A percentile compares a stretch with the other conserved stretches of the same genome.
phyloP scores from a whole-genome alignment of 768 basidiomycete species.

The Roridomyces roridus region DNA sequence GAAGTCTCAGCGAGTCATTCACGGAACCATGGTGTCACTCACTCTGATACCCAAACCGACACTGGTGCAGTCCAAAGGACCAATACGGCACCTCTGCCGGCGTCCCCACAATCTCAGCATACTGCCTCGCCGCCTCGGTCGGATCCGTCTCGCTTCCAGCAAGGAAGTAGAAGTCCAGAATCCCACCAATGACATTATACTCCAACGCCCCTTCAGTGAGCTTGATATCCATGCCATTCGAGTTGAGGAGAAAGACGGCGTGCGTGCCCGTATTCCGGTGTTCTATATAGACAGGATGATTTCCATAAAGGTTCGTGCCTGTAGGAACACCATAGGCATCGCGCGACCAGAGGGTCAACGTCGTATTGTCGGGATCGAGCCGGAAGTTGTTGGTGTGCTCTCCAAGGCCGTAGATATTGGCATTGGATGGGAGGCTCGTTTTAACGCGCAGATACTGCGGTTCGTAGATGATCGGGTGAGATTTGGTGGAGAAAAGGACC shows the following conservation, averaged over 20 bases:
- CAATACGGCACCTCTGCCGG: conserved; percentile 81
- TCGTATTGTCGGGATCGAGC: conserved; percentile 53
- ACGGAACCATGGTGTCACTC: not conserved
- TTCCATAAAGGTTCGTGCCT: conserved; percentile 73
- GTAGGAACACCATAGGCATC: conserved; percentile 65
- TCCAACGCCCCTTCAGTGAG: conserved; percentile 61
- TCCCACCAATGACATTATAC: conserved; percentile 80
- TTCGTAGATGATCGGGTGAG: conserved; percentile 73
- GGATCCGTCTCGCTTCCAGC: conserved; percentile 69
- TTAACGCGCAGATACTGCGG: conserved; percentile 79
- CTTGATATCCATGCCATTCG: conserved; percentile 82
- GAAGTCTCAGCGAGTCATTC: not conserved
- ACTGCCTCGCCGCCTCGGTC: conserved; percentile 66
- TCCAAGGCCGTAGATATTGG: conserved; percentile 84
- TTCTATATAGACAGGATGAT: conserved; percentile 77
- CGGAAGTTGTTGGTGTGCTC: conserved; percentile 74
- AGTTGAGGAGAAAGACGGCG: conserved; percentile 72
- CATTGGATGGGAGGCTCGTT: conserved; percentile 59
- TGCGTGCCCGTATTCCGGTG: conserved; percentile 71
- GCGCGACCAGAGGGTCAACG: conserved; percentile 66
- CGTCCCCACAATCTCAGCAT: conserved; percentile 66
- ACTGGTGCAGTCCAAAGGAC: conserved; percentile 76
- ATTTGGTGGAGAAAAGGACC: conserved; percentile 65
- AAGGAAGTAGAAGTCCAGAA: conserved; percentile 81
- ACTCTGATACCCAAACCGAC: conserved; percentile 73